Evolutionary conservation across 2,329 filamentous ascomycete genomes (phyloP).

Genomic region (Sporothrix dimorphospora): DNA sequence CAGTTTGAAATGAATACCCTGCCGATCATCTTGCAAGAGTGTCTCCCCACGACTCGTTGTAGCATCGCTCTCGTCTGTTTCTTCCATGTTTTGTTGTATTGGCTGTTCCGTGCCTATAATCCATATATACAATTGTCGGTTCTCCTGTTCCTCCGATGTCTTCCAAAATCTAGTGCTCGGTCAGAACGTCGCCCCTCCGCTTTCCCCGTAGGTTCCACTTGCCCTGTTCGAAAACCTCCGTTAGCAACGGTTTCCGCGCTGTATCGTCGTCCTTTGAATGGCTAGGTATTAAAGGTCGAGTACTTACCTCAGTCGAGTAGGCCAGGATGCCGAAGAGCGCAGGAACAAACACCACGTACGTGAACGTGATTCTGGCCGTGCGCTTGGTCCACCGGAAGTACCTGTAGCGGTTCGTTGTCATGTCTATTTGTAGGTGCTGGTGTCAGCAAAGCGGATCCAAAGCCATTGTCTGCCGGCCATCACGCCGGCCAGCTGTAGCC

Average conservation of each 20-base stretch:
- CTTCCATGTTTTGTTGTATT: slow-evolving; percentile 3
- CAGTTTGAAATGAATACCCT: not conserved
- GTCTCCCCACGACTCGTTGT: not conserved
- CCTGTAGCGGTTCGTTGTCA: slow-evolving; percentile 83
- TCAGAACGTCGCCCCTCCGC: slow-evolving; percentile 81
- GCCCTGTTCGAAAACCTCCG: slow-evolving; percentile 60
- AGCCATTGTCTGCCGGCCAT: slow-evolving; percentile 28
- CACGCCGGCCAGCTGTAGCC: not conserved
- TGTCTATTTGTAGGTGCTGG: slow-evolving; percentile 57
- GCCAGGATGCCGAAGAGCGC: slow-evolving; percentile 69
- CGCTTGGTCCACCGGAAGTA: slow-evolving; percentile 93
- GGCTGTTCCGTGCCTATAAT: slow-evolving; percentile 10
- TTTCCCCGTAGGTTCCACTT: slow-evolving; percentile 85
- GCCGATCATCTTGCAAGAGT: not conserved
- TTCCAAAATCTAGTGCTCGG: slow-evolving; percentile 65
- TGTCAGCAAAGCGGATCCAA: not conserved
- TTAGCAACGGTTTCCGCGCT: not conserved
- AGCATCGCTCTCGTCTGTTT: not conserved
- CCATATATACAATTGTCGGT: slow-evolving; percentile 17
- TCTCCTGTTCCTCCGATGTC: not conserved
- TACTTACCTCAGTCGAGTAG: slow-evolving; percentile 83
- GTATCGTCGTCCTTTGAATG: not conserved
- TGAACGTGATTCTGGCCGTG: slow-evolving; percentile 77
- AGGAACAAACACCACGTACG: slow-evolving; percentile 76
- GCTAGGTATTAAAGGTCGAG: not conserved